A percentile compares a stretch with the other conserved stretches of the same genome.
Conservation (phyloP, 495 filamentous ascomycete genomes). For the Daldinia vernicosa region DNA sequence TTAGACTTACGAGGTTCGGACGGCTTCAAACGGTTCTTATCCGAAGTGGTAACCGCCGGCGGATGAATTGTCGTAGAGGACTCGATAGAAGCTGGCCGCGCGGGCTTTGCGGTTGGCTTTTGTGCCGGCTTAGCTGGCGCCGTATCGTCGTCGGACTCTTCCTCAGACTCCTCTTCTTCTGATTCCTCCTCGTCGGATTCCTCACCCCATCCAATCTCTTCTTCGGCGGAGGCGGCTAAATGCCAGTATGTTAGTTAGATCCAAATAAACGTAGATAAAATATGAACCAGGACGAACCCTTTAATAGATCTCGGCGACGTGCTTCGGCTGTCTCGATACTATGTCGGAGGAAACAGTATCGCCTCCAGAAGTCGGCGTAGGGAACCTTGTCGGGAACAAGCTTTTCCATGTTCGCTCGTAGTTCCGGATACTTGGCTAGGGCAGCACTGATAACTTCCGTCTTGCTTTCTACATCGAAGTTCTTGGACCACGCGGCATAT, state of each 20-base stretch:
- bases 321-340: constrained; percentile 96
- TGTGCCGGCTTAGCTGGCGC: constrained; percentile 41
- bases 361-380: constrained; percentile 89
- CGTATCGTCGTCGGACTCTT: constrained; percentile 43
- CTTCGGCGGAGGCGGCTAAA: constrained; percentile 70
- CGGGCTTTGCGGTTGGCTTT: constrained; percentile 38
- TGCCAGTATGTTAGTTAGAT: constrained; percentile 41
- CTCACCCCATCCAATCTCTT: constrained; percentile 87
- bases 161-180: constrained; percentile 24
- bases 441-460: constrained; percentile 86
- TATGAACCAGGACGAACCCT: constrained; percentile 67
- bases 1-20: constrained; percentile 79
- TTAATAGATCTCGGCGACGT: constrained; percentile 86
- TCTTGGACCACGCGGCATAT: constrained; percentile 76
- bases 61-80: constrained; percentile 65
- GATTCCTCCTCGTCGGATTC: constrained; percentile 47
- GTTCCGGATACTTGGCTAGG: constrained; percentile 86
- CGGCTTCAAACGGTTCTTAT: constrained; percentile 59
- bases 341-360: constrained; percentile 95
- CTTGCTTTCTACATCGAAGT: constrained; percentile 83
- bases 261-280: constrained; percentile 5
- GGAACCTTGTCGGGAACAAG: constrained; percentile 89
- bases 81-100: constrained; percentile 55
- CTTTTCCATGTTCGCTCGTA: constrained; percentile 93
- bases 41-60: constrained; percentile 32